Conservation (phyloP, 2,329 filamentous ascomycete genomes). For the Penicillium corylophilum region DNA sequence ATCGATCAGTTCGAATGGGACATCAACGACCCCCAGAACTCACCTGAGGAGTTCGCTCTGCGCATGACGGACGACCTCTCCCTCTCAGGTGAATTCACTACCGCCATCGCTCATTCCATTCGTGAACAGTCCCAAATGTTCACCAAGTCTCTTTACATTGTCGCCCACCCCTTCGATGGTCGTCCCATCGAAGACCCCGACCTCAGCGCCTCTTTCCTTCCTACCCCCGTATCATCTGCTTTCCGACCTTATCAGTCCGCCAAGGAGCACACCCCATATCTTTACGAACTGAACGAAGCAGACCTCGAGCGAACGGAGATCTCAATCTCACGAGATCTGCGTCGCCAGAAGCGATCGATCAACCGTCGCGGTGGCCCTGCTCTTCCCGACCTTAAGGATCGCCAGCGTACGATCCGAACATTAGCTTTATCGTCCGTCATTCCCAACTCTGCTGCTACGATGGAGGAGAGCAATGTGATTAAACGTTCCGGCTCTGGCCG, state of each 20-base stretch:
- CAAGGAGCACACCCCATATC: slow-evolving; percentile 88
- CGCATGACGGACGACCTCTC: slow-evolving; percentile 88
- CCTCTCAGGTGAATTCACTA: slow-evolving; percentile 91
- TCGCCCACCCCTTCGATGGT: slow-evolving; percentile 93
- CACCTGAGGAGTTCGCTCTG: slow-evolving; percentile 87
- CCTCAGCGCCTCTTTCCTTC: slow-evolving; percentile 78
- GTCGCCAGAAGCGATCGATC: slow-evolving; percentile 90
- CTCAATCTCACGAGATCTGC: slow-evolving; percentile 88
- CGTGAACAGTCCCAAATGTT: slow-evolving; percentile 94
- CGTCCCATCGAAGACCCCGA: slow-evolving; percentile 90
- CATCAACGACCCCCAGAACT: slow-evolving; percentile 91
- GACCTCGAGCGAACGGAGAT: slow-evolving; percentile 89
- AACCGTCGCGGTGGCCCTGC: slow-evolving; percentile 90
- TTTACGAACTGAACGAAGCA: slow-evolving; percentile 89
- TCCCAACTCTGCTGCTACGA: slow-evolving; percentile 74
- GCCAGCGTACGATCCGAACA: slow-evolving; percentile 88
- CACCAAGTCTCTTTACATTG: slow-evolving; percentile 86
- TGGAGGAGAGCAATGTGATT: slow-evolving; percentile 85
- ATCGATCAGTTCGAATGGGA: slow-evolving; percentile 99
- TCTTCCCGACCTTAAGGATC: slow-evolving; percentile 92
- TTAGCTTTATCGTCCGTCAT: slow-evolving; percentile 89
- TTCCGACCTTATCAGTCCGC: slow-evolving; percentile 90
- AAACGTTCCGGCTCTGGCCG: slow-evolving; percentile 68
- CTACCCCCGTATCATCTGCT: slow-evolving; percentile 75
- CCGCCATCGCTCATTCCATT: slow-evolving; percentile 96